Base-by-base conservation (phyloP, 148 eudicot species). In the Amaranthus palmeri region DNA sequence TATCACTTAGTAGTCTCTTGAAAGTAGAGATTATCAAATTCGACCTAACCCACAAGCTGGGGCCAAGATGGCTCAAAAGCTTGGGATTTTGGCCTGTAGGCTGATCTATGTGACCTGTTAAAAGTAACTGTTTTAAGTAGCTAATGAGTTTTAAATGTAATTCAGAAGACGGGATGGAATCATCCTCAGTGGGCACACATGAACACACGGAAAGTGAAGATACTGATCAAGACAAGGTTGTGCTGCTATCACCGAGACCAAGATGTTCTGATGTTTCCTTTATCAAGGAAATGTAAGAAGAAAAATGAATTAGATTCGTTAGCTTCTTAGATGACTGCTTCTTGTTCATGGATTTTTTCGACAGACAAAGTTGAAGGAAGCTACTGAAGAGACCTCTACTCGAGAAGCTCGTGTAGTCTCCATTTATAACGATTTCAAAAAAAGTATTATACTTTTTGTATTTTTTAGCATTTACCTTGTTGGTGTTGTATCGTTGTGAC, bases 201-300 rank as follows among this genome's bases (percentile, higher is more conserved):
- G 90, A 81, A 59, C 68, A 65, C 14, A 25, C 78, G 14, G 95
- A 81, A 53, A 79, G 77, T 47, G 92, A 86, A 61, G 89, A 87
- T 75, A 81, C 77, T 41, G 84, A 82, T 36, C 83, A 80, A 76
- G 87, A 86, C 68, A 88, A 83, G 77, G 78, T 65, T 70, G 69
- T 84, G 64, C 66, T 81, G 45, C 74, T 82, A 58, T 79, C 85
- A 52, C 65, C 87, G 9, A 65, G 54, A 54, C 53, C 82, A 11
- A 75, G 77, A 68, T 69, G 65, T 65, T 71, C 78, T 8, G 90
- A 90, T 55, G 80, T 90, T 54, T 63, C 92, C 17, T 90, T 88
- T 59, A 75, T 90, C 63, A 90, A 76, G 79, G 96, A 85, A 84
- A 74, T 70, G 18, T 80, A 80, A 15, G 80, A 80, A 15, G 78